These are phyloP conservation scores for Penicillium bialowiezense DNA, from an alignment of 495 filamentous ascomycete genomes.

Conservation along the genomic window DNA sequence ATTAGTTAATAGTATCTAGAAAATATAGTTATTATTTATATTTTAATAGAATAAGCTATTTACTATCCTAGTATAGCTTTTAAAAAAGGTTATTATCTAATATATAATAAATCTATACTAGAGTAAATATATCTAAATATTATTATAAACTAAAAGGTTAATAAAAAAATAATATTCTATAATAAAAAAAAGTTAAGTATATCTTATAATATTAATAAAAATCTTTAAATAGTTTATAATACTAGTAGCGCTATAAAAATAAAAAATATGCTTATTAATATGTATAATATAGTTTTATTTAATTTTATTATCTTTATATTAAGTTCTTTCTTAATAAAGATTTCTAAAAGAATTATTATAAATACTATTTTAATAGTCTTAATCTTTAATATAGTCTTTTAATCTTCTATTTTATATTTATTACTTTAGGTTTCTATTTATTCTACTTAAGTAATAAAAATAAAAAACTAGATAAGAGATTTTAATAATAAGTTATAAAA, in stretches of 20 bases:
- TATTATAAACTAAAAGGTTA: neutral
- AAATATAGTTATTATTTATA: constrained; percentile 18
- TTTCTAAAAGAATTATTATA: constrained; percentile 8
- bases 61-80: constrained; percentile 15
- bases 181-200: constrained; percentile 16
- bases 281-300: constrained; percentile 11
- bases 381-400: constrained; percentile 16
- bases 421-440: constrained; percentile 11
- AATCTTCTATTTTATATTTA: constrained; percentile 16
- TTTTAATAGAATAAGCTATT: constrained; percentile 7
- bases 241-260: constrained; percentile 24
- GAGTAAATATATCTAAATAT: neutral
- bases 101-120: constrained; percentile 6
- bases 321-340: constrained; percentile 6
- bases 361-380: constrained; percentile 10
- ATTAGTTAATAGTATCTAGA: constrained; percentile 13
- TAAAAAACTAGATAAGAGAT: constrained; percentile 11
- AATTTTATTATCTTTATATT: constrained; percentile 19
- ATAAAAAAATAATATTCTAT: constrained; percentile 8
- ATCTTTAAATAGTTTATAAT: constrained; percentile 14
- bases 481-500: constrained; percentile 13
- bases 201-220: constrained; percentile 20
- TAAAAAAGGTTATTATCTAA: constrained; percentile 8
- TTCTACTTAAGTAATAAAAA: constrained; percentile 13
- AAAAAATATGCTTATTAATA: constrained; percentile 18